Evolutionary conservation across 2,329 filamentous ascomycete genomes (phyloP).

Genomic region (Metarhizium robertsii): DNA sequence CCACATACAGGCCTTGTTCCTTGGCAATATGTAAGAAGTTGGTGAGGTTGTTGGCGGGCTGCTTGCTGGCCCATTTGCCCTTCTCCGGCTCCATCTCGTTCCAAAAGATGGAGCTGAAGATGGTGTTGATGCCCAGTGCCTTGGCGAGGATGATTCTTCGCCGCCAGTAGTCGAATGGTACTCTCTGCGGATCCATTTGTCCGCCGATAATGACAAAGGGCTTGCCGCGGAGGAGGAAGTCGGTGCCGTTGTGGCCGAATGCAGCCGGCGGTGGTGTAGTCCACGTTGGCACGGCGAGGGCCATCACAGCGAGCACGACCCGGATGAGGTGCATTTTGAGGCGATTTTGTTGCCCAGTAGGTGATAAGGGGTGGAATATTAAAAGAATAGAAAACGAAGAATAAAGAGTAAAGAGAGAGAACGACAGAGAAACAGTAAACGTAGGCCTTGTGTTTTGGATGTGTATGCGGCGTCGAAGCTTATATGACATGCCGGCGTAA

Average conservation of each 20-base stretch:
- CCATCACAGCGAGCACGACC: background rate
- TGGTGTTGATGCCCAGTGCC: slow-evolving; percentile 40
- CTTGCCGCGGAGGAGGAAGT: background rate
- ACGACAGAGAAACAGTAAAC: no score
- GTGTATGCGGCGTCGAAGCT: no score
- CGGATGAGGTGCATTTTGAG: background rate
- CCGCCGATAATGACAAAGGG: slow-evolving; percentile 20
- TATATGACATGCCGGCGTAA: no score
- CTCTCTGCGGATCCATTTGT: slow-evolving; percentile 37
- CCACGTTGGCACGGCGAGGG: background rate
- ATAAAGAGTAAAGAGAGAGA: no score
- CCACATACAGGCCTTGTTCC: slow-evolving; percentile 34
- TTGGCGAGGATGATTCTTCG: slow-evolving; percentile 32
- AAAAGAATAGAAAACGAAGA: no score
- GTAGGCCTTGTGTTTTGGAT: no score
- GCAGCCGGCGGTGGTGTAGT: background rate
- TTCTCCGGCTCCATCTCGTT: slow-evolving; percentile 31
- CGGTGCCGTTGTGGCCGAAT: slow-evolving; percentile 12
- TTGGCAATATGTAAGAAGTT: slow-evolving; percentile 37
- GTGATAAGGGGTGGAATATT: no score
- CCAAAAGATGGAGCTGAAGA: slow-evolving; percentile 40
- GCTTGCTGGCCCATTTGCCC: slow-evolving; percentile 17
- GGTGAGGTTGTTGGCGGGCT: slow-evolving; percentile 34
- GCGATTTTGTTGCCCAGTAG: background rate
- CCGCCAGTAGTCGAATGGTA: slow-evolving; percentile 35